phyloP scores from a whole-genome alignment of 768 basidiomycete genomes.

The Lactarius psammicola region DNA sequence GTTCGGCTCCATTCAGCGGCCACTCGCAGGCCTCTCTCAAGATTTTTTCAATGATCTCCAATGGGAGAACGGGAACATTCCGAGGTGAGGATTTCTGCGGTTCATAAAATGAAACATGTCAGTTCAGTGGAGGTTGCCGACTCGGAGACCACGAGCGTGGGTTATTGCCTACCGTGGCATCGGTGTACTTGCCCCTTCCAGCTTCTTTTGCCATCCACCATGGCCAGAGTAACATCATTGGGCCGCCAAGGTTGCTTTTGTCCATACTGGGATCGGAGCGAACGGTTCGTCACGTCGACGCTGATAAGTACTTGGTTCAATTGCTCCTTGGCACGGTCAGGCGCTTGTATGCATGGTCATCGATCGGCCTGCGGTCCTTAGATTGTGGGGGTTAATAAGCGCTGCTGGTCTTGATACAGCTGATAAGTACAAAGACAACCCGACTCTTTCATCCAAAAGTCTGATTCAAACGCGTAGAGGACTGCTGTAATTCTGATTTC shows the following conservation, averaged over 20 bases:
- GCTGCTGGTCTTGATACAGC: background rate
- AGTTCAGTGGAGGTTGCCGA: background rate
- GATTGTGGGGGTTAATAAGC: background rate
- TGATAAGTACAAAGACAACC: no score
- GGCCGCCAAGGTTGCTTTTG: background rate
- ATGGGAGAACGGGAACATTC: conserved; percentile 2
- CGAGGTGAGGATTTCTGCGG: background rate
- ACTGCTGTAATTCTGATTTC: no score
- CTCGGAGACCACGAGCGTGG: no score
- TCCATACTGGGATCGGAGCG: background rate
- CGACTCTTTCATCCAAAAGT: no score
- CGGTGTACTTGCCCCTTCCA: background rate
- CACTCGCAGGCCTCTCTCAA: conserved; percentile 13
- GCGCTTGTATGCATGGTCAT: no score
- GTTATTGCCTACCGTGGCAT: conserved; percentile 1
- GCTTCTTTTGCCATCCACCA: background rate
- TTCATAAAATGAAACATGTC: background rate
- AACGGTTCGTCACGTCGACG: no score
- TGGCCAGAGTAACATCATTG: conserved; percentile 3
- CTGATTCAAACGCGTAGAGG: no score
- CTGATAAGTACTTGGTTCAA: background rate
- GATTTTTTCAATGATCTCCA: conserved; percentile 15
- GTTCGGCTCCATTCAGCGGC: background rate
- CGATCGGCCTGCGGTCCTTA: background rate
- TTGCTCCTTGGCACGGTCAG: conserved; percentile 23